Conservation (phyloP, 257 asterid species). For the Phtheirospermum japonicum region DNA sequence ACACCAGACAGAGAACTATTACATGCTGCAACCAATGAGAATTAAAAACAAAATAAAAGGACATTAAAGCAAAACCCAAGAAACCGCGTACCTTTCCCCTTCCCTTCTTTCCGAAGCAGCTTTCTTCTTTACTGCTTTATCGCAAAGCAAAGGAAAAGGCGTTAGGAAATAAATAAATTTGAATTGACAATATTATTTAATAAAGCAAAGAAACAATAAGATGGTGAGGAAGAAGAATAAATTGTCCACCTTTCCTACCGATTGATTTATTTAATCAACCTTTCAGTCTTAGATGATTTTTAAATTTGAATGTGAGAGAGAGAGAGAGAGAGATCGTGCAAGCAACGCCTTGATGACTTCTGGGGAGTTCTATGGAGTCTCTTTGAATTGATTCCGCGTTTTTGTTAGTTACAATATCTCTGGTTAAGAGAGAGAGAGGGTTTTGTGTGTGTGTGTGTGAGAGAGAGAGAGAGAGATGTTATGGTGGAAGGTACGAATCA, state of each 20-base stretch:
- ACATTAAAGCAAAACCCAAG: neutral
- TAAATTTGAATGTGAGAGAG: too few relatives aligned
- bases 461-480: neutral
- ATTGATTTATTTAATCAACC: too few relatives aligned
- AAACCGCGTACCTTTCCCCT: constrained; percentile 40
- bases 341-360: constrained; percentile 39
- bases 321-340: too few relatives aligned
- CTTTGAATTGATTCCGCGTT: constrained; percentile 28
- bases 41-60: too few relatives aligned
- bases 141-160: constrained; percentile 36
- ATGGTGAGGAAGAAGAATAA: neutral
- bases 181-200: neutral
- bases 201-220: too few relatives aligned
- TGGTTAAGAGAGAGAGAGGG: constrained; percentile 9
- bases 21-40: constrained; percentile 18
- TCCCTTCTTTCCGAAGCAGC: constrained; percentile 15
- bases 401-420: constrained; percentile 27
- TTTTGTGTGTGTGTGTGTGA: neutral
- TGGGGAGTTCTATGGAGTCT: constrained; percentile 20
- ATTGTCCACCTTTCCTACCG: too few relatives aligned
- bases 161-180: neutral
- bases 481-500: constrained; percentile 21
- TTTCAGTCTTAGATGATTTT: too few relatives aligned
- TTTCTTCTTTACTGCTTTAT: constrained; percentile 33
- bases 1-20: neutral